Evolutionary conservation across 2,329 filamentous ascomycete genomes (phyloP).

Genomic region (Beauveria rudraprayagi): DNA sequence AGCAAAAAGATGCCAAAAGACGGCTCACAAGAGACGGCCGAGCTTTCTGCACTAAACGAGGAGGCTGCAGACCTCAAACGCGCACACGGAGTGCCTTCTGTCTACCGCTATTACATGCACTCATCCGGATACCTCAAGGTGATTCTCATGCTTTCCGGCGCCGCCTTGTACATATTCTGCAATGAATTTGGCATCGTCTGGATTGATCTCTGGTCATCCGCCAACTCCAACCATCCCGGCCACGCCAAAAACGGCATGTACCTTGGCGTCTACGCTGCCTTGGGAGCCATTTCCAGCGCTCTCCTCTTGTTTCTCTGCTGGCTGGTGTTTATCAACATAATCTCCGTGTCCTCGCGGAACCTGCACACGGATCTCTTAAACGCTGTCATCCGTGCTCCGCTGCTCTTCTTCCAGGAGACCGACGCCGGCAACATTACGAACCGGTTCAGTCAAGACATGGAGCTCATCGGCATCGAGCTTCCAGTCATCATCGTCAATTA

Average conservation of each 20-base stretch:
- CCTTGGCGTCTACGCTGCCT: slow-evolving; percentile 12
- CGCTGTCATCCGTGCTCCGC: slow-evolving; percentile 17
- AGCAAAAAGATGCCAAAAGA: too few species aligned
- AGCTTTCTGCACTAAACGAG: slow-evolving; percentile 12
- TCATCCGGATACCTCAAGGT: slow-evolving; percentile 12
- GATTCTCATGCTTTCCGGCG: slow-evolving; percentile 13
- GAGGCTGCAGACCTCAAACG: slow-evolving; percentile 10
- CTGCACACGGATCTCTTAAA: neutral
- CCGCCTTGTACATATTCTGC: slow-evolving; percentile 14
- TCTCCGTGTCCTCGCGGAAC: slow-evolving; percentile 9
- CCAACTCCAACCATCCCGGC: slow-evolving; percentile 13
- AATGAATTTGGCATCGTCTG: slow-evolving; percentile 17
- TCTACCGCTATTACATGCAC: slow-evolving; percentile 17
- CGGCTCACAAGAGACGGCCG: neutral
- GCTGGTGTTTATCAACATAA: neutral
- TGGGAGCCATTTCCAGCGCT: neutral
- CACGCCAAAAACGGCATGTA: slow-evolving; percentile 17
- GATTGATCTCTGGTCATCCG: slow-evolving; percentile 20
- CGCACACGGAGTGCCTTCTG: slow-evolving; percentile 11
- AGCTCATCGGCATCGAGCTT: slow-evolving; percentile 29
- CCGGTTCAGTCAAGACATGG: slow-evolving; percentile 33
- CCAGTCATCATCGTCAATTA: slow-evolving; percentile 19
- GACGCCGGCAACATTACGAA: slow-evolving; percentile 28
- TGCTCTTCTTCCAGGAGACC: slow-evolving; percentile 27
- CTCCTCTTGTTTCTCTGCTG: neutral